These are phyloP conservation scores for Claviceps pusilla DNA, from an alignment of 2,329 filamentous ascomycete genomes.

Conservation along the genomic window DNA sequence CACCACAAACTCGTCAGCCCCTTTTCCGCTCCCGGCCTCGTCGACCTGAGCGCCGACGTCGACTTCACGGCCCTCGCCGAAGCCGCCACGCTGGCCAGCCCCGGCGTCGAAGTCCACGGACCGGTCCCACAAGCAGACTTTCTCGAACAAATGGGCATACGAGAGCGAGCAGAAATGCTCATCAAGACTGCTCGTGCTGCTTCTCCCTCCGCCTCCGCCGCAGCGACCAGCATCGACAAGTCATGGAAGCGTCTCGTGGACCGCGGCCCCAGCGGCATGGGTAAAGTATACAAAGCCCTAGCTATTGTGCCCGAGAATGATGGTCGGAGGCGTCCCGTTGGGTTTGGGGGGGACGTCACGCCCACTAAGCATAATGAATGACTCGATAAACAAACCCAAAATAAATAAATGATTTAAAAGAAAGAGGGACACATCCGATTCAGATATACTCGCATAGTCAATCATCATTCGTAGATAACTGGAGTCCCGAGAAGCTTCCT, in stretches of 20 bases:
- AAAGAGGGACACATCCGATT: too few relatives aligned
- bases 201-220: slow-evolving; percentile 29
- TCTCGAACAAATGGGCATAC: slow-evolving; percentile 66
- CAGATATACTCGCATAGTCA: too few relatives aligned
- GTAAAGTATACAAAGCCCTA: slow-evolving; percentile 84
- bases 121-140: slow-evolving; percentile 77
- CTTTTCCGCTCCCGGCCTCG: slow-evolving; percentile 63
- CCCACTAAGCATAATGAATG: too few relatives aligned
- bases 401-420: too few relatives aligned
- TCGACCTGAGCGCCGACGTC: slow-evolving; percentile 84
- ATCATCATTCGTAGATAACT: too few relatives aligned
- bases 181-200: slow-evolving; percentile 28
- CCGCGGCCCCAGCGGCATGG: slow-evolving; percentile 72
- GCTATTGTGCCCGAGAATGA: slow-evolving; percentile 74
- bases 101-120: slow-evolving; percentile 79
- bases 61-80: slow-evolving; percentile 84
- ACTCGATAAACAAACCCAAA: too few relatives aligned
- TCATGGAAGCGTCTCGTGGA: slow-evolving; percentile 79
- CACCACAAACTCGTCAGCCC: slow-evolving; percentile 63
- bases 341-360: slow-evolving; percentile 64
- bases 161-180: slow-evolving; percentile 57
- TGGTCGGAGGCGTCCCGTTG: slow-evolving; percentile 63
- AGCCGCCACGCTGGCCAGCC: slow-evolving; percentile 57
- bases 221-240: slow-evolving; percentile 42
- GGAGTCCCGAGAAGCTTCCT: too few relatives aligned